These are phyloP conservation scores for Stylonectria norvegica DNA, from an alignment of 2,329 filamentous ascomycete genomes.

Conservation along the genomic window DNA sequence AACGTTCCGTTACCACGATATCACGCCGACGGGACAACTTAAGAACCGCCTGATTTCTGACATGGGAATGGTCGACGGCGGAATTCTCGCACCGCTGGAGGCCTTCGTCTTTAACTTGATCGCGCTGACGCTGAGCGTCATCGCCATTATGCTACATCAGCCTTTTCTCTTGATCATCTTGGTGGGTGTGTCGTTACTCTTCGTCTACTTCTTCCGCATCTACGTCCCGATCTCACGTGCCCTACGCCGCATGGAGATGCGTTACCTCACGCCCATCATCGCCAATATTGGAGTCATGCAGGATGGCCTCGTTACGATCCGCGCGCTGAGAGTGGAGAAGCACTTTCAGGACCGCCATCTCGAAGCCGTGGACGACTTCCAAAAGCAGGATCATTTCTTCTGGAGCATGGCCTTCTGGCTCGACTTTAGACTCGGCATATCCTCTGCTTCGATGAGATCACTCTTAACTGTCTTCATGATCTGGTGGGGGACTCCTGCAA, in stretches of 20 bases:
- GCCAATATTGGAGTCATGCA: conserved; percentile 88
- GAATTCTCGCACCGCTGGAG: conserved; percentile 73
- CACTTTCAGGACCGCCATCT: conserved; percentile 81
- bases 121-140: conserved; percentile 67
- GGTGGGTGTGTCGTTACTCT: conserved; percentile 61
- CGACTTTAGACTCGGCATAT: conserved; percentile 63
- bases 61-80: conserved; percentile 83
- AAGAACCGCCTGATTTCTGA: conserved; percentile 93
- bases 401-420: conserved; percentile 87
- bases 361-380: conserved; percentile 78
- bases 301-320: conserved; percentile 81
- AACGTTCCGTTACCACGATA: conserved; percentile 87
- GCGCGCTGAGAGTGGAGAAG: conserved; percentile 73
- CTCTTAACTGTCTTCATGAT: conserved; percentile 71
- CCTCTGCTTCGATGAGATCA: conserved; percentile 69
- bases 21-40: conserved; percentile 80
- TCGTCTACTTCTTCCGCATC: conserved; percentile 68
- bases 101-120: conserved; percentile 67
- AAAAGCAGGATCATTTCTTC: conserved; percentile 95
- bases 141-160: conserved; percentile 77
- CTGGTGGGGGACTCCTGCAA: conserved; percentile 69
- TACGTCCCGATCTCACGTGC: conserved; percentile 84
- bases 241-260: conserved; percentile 81
- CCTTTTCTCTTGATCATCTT: conserved; percentile 74
- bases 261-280: conserved; percentile 82